phyloP scores from a whole-genome alignment of 2,329 filamentous ascomycete species.

The Thielaviopsis euricoi region DNA sequence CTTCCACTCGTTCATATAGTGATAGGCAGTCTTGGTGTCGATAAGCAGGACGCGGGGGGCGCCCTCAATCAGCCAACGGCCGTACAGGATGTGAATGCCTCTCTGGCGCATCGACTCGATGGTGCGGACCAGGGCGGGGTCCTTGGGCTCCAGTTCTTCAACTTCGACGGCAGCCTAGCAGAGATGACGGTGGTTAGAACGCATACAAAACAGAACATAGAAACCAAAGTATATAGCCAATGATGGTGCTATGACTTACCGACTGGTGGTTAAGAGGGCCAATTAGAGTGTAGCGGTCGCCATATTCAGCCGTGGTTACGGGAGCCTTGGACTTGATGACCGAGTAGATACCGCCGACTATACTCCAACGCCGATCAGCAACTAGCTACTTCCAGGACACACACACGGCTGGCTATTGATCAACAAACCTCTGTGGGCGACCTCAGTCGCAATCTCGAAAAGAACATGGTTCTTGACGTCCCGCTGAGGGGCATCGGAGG shows the following conservation, averaged over 20 bases:
- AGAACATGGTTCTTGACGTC: conserved; percentile 93
- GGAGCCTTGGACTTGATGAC: conserved; percentile 98
- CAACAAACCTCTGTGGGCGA: conserved; percentile 74
- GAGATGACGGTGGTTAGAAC: not conserved
- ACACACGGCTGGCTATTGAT: not conserved
- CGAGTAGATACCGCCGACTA: conserved; percentile 96
- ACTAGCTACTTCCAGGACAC: not conserved
- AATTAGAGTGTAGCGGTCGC: conserved; percentile 87
- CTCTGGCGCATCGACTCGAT: conserved; percentile 88
- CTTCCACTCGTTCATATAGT: conserved; percentile 92
- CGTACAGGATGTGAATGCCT: conserved; percentile 79
- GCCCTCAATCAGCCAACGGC: conserved; percentile 93
- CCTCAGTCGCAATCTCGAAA: conserved; percentile 93
- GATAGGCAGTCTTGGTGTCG: conserved; percentile 85
- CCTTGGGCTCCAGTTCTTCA: conserved; percentile 74
- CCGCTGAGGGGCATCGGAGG: conserved; percentile 30
- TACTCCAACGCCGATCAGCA: conserved; percentile 2
- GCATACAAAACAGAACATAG: too few relatives aligned
- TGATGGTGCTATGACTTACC: conserved; percentile 31
- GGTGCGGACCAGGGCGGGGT: conserved; percentile 61
- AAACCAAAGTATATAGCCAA: not conserved
- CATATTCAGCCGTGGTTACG: conserved; percentile 96
- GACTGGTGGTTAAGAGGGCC: conserved; percentile 86
- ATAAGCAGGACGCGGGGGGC: conserved; percentile 87
- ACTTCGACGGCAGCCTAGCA: conserved; percentile 86